Evolutionary conservation across 2,329 filamentous ascomycete species (phyloP).

Genomic region (Aspergillus neoniger): DNA sequence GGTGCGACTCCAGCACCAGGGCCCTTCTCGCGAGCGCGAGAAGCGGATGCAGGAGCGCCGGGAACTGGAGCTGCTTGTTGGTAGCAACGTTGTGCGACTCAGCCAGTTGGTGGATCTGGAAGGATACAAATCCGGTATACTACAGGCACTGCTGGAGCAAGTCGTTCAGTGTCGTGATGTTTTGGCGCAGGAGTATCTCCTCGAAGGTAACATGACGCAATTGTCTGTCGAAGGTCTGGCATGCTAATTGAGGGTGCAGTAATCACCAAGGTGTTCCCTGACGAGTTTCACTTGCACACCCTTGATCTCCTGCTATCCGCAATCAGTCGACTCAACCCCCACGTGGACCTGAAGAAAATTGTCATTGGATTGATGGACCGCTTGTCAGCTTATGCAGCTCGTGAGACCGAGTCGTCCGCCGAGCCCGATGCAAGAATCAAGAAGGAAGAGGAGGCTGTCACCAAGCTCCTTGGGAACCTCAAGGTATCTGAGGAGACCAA

Average conservation of each 20-base stretch:
- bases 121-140: conserved; percentile 86
- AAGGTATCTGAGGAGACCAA: conserved; percentile 64
- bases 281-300: conserved; percentile 97
- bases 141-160: conserved; percentile 88
- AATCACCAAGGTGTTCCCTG: conserved; percentile 97
- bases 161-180: conserved; percentile 98
- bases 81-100: conserved; percentile 91
- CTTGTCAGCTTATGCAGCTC: conserved; percentile 88
- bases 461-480: conserved; percentile 74
- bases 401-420: conserved; percentile 72
- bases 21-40: conserved; percentile 91
- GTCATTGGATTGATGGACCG: conserved; percentile 98
- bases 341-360: conserved; percentile 97
- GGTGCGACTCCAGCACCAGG: conserved; percentile 96
- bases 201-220: conserved; percentile 63
- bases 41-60: conserved; percentile 91
- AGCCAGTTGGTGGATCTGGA: conserved; percentile 96
- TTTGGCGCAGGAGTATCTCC: conserved; percentile 91
- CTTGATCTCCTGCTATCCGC: conserved; percentile 93
- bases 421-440: conserved; percentile 73
- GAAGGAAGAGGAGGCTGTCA: conserved; percentile 80
- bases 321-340: conserved; percentile 87
- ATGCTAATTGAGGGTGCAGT: conserved; percentile 55
- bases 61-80: conserved; percentile 91
- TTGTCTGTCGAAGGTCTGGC: background rate